Percentiles rank a stretch among this genome's conserved stretches.
Evolutionary conservation across 2,329 filamentous ascomycete genomes (phyloP).

Genomic region (Talaromyces sp.): DNA sequence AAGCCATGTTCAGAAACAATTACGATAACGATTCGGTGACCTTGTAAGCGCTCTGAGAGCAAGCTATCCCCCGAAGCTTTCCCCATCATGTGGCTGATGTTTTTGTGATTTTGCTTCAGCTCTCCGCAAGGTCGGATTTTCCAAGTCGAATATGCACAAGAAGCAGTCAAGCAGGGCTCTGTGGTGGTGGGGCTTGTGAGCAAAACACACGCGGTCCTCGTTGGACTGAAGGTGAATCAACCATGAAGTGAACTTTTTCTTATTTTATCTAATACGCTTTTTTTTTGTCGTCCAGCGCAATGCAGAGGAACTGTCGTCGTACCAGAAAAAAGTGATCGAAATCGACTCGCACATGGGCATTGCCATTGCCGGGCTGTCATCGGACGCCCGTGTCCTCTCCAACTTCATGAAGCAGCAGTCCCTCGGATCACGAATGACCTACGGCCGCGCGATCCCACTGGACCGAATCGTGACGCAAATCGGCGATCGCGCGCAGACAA

Average conservation of each 20-base stretch:
- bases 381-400: slow-evolving; percentile 95
- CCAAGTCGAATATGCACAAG: slow-evolving; percentile 97
- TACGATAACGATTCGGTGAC: slow-evolving; percentile 99
- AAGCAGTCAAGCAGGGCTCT: slow-evolving; percentile 98
- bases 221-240: slow-evolving; percentile 79
- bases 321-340: slow-evolving; percentile 98
- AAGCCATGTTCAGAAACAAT: slow-evolving; percentile 96
- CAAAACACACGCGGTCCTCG: slow-evolving; percentile 96
- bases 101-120: slow-evolving; percentile 47
- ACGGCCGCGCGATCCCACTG: slow-evolving; percentile 88
- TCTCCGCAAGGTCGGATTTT: slow-evolving; percentile 99
- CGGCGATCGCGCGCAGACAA: slow-evolving; percentile 92
- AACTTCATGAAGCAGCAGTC: slow-evolving; percentile 99
- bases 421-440: slow-evolving; percentile 89
- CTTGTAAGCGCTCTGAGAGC: slow-evolving; percentile 62
- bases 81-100: slow-evolving; percentile 15
- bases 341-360: slow-evolving; percentile 95
- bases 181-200: slow-evolving; percentile 95
- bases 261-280: not conserved
- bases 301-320: slow-evolving; percentile 97
- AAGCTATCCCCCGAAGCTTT: not conserved
- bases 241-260: not conserved
- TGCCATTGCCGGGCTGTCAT: slow-evolving; percentile 92
- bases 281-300: slow-evolving; percentile 63
- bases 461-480: slow-evolving; percentile 87